Percentiles rank a stretch among this genome's conserved stretches.
phyloP scores from a whole-genome alignment of 2,329 filamentous ascomycete genomes.

The Trichophyton equinum region DNA sequence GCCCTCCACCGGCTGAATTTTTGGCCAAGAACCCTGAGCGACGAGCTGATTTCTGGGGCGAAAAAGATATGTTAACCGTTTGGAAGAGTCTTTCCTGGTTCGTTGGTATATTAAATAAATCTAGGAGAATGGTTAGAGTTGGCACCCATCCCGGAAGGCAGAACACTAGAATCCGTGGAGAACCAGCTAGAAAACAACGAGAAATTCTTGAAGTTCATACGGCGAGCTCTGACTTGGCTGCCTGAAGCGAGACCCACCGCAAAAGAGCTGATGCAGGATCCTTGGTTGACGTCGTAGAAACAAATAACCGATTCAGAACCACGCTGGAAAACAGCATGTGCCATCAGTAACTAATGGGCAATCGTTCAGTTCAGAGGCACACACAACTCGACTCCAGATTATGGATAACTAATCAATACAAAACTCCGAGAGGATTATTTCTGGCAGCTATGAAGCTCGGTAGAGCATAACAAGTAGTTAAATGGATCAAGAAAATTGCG shows the following conservation, averaged over 20 bases:
- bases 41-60: constrained; percentile 26
- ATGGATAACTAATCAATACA: too few relatives aligned
- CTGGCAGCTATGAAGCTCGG: too few relatives aligned
- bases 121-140: neutral
- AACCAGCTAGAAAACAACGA: neutral
- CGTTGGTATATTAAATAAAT: neutral
- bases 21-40: constrained; percentile 13
- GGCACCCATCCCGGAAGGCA: constrained; percentile 4
- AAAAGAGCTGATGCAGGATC: constrained; percentile 14
- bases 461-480: too few relatives aligned
- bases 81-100: neutral
- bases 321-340: too few relatives aligned
- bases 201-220: constrained; percentile 10
- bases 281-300: constrained; percentile 11
- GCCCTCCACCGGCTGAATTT: constrained; percentile 28
- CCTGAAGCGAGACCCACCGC: constrained; percentile 16
- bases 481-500: too few relatives aligned
- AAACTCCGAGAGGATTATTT: too few relatives aligned
- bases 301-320: too few relatives aligned
- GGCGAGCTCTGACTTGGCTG: constrained; percentile 16
- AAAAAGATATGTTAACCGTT: constrained; percentile 18
- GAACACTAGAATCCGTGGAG: constrained; percentile 4
- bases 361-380: too few relatives aligned
- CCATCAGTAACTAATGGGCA: too few relatives aligned
- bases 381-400: too few relatives aligned